phyloP scores from a whole-genome alignment of 371 early-diverging fungal species.

The Fennellomyces sp. region DNA sequence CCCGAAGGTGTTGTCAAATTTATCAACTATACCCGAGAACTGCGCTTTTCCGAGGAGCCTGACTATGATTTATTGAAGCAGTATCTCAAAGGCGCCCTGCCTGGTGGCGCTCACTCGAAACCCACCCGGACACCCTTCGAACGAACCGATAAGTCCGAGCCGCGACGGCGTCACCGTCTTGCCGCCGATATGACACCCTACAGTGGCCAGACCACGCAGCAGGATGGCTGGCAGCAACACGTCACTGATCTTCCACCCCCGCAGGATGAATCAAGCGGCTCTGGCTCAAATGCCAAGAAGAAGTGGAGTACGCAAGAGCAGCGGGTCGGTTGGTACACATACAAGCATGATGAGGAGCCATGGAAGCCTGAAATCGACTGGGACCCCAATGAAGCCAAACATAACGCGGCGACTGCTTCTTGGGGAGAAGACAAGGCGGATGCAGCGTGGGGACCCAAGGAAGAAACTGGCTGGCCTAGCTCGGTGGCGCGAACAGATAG shows the following conservation, averaged over 20 bases:
- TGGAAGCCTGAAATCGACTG: slow-evolving; percentile 28
- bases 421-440: slow-evolving; percentile 25
- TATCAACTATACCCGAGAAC: slow-evolving; percentile 74
- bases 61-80: slow-evolving; percentile 76
- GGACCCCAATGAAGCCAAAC: slow-evolving; percentile 4
- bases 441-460: slow-evolving; percentile 10
- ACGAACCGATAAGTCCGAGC: slow-evolving; percentile 4
- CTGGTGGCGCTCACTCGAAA: slow-evolving; percentile 27
- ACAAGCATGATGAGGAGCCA: slow-evolving; percentile 20
- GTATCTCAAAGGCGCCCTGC: slow-evolving; percentile 37
- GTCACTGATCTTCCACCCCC: not conserved
- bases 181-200: not conserved
- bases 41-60: slow-evolving; percentile 90
- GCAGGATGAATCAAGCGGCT: not conserved
- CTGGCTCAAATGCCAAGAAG: not conserved
- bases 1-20: slow-evolving; percentile 62
- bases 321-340: slow-evolving; percentile 21
- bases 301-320: not conserved
- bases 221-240: not conserved
- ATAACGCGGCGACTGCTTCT: not conserved
- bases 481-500: not conserved
- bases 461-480: slow-evolving; percentile 5
- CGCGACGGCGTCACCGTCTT: not conserved
- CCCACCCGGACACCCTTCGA: slow-evolving; percentile 27
- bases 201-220: not conserved